phyloP scores from a whole-genome alignment of 2,329 filamentous ascomycete genomes.

The Blastomyces parvus region DNA sequence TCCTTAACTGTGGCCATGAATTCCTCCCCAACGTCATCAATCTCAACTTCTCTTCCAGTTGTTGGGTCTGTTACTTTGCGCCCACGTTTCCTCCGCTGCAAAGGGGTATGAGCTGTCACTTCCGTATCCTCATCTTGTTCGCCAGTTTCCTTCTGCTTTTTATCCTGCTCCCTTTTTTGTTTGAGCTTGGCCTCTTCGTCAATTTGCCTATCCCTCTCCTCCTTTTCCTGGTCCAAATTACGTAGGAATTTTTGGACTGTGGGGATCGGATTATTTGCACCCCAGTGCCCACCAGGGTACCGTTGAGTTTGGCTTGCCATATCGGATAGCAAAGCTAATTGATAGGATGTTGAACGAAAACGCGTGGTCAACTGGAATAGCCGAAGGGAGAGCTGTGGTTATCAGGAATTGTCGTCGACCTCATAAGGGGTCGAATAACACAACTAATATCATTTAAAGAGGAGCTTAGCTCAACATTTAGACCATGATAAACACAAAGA shows the following conservation, averaged over 20 bases:
- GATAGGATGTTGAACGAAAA: not conserved
- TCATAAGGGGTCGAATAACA: not conserved
- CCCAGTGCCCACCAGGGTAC: conserved; percentile 61
- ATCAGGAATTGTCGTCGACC: not conserved
- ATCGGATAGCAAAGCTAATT: not conserved
- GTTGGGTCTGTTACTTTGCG: conserved; percentile 74
- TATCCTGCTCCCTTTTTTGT: conserved; percentile 21
- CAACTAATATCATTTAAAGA: not conserved
- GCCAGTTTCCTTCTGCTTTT: conserved; percentile 18
- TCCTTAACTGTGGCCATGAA: conserved; percentile 62
- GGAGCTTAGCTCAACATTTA: not conserved
- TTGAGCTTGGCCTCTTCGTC: conserved; percentile 46
- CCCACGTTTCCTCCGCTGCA: conserved; percentile 37
- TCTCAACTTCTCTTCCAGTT: conserved; percentile 75
- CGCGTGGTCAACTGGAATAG: not conserved
- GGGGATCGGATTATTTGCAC: conserved; percentile 71
- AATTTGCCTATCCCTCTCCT: conserved; percentile 60
- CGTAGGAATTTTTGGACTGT: conserved; percentile 79
- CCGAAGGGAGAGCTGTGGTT: not conserved
- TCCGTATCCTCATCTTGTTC: conserved; percentile 26
- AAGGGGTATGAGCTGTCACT: conserved; percentile 38
- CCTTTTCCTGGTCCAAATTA: conserved; percentile 69
- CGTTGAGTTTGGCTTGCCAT: conserved; percentile 28
- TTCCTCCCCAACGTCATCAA: conserved; percentile 67
- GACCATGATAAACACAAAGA: not conserved